Evolutionary conservation across 768 basidiomycete genomes (phyloP).

Genomic region (Hygrocybe punicea): DNA sequence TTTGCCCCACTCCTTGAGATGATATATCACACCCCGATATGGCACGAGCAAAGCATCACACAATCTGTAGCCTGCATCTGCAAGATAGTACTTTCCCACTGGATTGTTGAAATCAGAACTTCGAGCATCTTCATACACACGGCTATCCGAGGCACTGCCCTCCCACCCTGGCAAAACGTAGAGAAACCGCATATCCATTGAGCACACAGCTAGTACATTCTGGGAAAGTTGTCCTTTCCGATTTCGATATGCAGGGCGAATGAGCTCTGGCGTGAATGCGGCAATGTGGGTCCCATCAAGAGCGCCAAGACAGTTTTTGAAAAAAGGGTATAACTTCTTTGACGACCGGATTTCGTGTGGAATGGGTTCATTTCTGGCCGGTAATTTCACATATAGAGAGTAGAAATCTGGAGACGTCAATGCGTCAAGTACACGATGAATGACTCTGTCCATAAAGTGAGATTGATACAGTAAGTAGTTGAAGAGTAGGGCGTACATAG

Average conservation of each 20-base stretch:
- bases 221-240: constrained; percentile 26
- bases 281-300: constrained; percentile 37
- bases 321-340: constrained; percentile 34
- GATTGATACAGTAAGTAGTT: no score
- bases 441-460: background rate
- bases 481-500: no score
- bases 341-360: constrained; percentile 26
- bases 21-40: constrained; percentile 37
- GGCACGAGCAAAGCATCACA: constrained; percentile 38
- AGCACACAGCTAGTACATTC: constrained; percentile 24
- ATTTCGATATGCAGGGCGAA: constrained; percentile 8
- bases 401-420: constrained; percentile 16
- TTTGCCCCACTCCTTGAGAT: constrained; percentile 35
- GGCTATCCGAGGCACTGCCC: constrained; percentile 36
- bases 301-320: constrained; percentile 27
- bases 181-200: constrained; percentile 10
- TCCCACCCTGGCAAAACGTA: constrained; percentile 43
- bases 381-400: constrained; percentile 18
- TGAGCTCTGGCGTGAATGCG: constrained; percentile 15
- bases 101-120: constrained; percentile 29
- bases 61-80: constrained; percentile 36
- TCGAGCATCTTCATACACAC: constrained; percentile 31
- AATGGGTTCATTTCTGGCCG: constrained; percentile 11
- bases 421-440: background rate
- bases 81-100: constrained; percentile 33